Percentiles rank a stretch among this genome's conserved stretches.
These are phyloP conservation scores for Craspedostauros australis DNA, from an alignment of 108 stramenopile genomes.

Conservation along the genomic window DNA sequence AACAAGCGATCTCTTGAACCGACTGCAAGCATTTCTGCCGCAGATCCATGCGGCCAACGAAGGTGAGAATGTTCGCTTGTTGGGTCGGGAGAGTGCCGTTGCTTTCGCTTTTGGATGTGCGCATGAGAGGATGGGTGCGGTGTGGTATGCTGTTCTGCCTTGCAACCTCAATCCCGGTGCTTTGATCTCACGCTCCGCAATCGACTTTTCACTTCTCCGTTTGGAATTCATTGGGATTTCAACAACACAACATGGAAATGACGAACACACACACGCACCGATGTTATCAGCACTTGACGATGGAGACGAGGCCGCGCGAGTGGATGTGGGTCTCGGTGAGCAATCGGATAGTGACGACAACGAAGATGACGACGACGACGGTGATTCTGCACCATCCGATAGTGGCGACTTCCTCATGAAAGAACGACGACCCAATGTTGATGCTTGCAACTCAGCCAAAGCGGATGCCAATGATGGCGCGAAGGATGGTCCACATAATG, in stretches of 20 bases:
- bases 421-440: not conserved
- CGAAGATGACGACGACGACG: slow-evolving; percentile 10
- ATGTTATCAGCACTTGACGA: slow-evolving; percentile 1
- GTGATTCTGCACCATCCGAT: not conserved
- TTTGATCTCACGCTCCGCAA: not conserved
- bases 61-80: slow-evolving; percentile 1
- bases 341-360: slow-evolving; percentile 1
- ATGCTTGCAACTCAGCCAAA: not conserved
- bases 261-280: not conserved
- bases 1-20: slow-evolving; percentile 20
- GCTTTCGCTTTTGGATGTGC: not conserved
- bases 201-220: not conserved
- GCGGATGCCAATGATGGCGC: not conserved
- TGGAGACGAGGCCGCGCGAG: not conserved
- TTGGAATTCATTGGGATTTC: no score
- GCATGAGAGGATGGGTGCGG: not conserved
- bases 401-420: slow-evolving; percentile 4
- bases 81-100: not conserved
- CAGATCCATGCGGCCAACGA: slow-evolving; percentile 23
- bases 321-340: slow-evolving; percentile 1
- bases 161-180: not conserved
- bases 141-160: not conserved
- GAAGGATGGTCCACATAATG: not conserved
- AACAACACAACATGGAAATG: not conserved
- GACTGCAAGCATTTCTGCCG: slow-evolving; percentile 22